These are phyloP conservation scores for Coemansia sp. DNA, from an alignment of 192 early-diverging fungal genomes.

Conservation along the genomic window DNA sequence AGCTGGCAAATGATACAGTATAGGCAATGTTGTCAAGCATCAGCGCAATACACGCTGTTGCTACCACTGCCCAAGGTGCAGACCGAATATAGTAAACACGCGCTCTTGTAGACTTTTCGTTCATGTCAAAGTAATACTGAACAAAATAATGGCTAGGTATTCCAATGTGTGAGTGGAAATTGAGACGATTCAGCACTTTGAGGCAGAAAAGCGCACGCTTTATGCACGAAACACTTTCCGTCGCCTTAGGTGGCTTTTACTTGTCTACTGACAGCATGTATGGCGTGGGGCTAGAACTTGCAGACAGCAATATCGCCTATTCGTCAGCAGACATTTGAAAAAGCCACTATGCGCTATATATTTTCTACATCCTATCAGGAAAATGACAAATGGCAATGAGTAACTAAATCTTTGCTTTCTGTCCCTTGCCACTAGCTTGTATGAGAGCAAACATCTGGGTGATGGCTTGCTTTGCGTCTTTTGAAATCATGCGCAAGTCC, in stretches of 20 bases:
- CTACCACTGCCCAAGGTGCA: constrained; percentile 25
- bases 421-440: constrained; percentile 2
- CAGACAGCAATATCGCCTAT: no score
- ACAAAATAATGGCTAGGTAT: not conserved
- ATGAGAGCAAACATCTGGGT: constrained; percentile 50
- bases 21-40: constrained; percentile 41
- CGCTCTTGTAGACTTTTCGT: not conserved
- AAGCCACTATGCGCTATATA: not conserved
- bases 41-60: constrained; percentile 32
- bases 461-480: constrained; percentile 58
- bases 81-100: constrained; percentile 12
- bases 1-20: constrained; percentile 42
- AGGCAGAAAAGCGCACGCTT: not conserved
- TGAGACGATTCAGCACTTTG: not conserved
- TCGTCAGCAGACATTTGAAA: no score
- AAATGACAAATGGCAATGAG: not conserved
- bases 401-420: constrained; percentile 19
- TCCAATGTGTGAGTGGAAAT: not conserved
- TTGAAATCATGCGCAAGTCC: constrained; percentile 59
- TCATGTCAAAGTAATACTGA: not conserved
- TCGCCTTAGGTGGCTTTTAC: not conserved
- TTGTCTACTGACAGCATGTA: not conserved
- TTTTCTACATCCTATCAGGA: not conserved
- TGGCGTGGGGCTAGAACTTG: constrained; percentile 2
- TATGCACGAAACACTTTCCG: not conserved